phyloP scores from a whole-genome alignment of 2,329 filamentous ascomycete species.

The Alternaria gansuensis region DNA sequence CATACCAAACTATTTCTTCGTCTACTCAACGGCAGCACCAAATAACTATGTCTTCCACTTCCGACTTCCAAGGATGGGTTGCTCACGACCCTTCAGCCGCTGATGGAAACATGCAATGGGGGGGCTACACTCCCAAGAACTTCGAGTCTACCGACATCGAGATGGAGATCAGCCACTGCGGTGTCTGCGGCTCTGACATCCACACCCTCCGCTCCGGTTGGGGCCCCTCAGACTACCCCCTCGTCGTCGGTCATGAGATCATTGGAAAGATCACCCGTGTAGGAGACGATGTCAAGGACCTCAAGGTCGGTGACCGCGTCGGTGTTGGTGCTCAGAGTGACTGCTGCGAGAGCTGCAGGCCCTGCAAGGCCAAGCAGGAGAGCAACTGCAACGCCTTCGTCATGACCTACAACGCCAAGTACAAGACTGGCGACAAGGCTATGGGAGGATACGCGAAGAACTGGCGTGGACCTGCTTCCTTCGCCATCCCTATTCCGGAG shows the following conservation, averaged over 20 bases:
- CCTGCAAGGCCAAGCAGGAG: constrained; percentile 57
- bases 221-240: constrained; percentile 61
- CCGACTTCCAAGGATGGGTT: constrained; percentile 65
- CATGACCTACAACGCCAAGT: constrained; percentile 59
- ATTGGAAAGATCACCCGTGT: constrained; percentile 52
- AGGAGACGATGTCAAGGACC: constrained; percentile 55
- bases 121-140: constrained; percentile 55
- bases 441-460: constrained; percentile 72
- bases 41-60: constrained; percentile 33
- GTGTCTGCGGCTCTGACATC: constrained; percentile 50
- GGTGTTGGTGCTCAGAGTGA: constrained; percentile 61
- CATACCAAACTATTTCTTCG: neutral
- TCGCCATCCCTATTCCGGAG: constrained; percentile 77
- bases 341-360: constrained; percentile 59
- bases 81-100: constrained; percentile 60
- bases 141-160: constrained; percentile 72
- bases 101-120: constrained; percentile 65
- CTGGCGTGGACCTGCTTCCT: constrained; percentile 78
- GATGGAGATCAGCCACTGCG: constrained; percentile 54
- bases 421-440: constrained; percentile 67
- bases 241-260: constrained; percentile 55
- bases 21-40: constrained; percentile 1
- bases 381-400: constrained; percentile 57
- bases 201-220: constrained; percentile 54
- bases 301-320: constrained; percentile 69